Evolutionary conservation across 805 yeast species (phyloP), one percentile per base, ranked within the genome.

Genomic region (Suhomyces sp.): DNA sequence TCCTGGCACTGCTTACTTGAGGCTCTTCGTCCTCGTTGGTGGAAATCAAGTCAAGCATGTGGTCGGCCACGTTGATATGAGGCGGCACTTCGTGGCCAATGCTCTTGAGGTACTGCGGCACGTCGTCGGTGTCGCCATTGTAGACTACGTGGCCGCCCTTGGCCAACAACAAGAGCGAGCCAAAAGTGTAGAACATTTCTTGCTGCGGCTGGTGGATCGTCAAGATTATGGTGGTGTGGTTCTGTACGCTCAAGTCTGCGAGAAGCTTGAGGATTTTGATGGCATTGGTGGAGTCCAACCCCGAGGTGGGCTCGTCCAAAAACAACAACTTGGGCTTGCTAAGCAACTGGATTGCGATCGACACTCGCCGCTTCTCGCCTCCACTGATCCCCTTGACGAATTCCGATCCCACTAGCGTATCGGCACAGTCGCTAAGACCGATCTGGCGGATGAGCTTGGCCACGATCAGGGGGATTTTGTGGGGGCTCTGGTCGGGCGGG

Each of bases 231-330:
- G 90, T 78, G 0, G 96, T 88, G 10, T 85, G 82, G 6, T 85
- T 83, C 29, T 77, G 79, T 2, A 56, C 62, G 2, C 90, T 82
- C 36, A 90, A 67, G 2, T 75, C 73, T 48, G 81, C 74, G 53
- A 90, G 72, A 40, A 90, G 80, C 29, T 77, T 72, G 41, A 90
- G 65, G 35, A 90, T 86, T 2, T 88, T 80, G 1, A 81, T 77
- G 0, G 96, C 87, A 0, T 94, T 88, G 53, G 88, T 82, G 10
- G 92, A 82, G 63, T 90, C 97, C 24, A 90, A 74, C 0, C 97
- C 97, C 4, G 96, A 88, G 0, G 96, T 90, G 2, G 97, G 96
- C 63, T 90, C 97, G 68, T 90, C 97, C 23, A 90, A 68, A 48
- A 90, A 77, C 35, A 90, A 65, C 38, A 90, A 76, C 52, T 84